Percentiles rank a stretch among this genome's conserved stretches.
These are phyloP conservation scores for Halteria grandinella DNA, from an alignment of 73 alveolate genomes.

Conservation along the genomic window DNA sequence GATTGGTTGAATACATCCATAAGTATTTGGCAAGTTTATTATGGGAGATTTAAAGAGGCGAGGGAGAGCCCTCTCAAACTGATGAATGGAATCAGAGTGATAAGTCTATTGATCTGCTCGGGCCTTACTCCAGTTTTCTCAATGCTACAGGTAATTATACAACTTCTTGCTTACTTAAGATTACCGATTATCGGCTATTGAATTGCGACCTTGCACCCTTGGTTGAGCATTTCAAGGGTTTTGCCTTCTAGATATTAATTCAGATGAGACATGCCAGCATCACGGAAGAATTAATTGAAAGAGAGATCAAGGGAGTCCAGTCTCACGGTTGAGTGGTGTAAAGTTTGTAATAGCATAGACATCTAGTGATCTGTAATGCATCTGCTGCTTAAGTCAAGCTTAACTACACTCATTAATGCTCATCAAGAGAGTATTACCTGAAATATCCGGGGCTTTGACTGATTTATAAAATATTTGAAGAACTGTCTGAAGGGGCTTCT, in stretches of 20 bases:
- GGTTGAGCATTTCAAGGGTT: neutral
- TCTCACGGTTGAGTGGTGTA: neutral
- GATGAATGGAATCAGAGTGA: neutral
- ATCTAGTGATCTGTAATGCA: conserved; percentile 23
- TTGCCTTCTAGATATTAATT: conserved; percentile 10
- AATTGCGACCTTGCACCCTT: neutral
- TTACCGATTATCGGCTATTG: neutral
- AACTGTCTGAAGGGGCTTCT: conserved; percentile 28
- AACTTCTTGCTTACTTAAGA: conserved; percentile 1
- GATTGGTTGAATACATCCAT: neutral
- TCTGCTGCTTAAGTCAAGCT: conserved; percentile 12
- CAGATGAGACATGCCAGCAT: neutral
- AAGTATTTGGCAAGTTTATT: neutral
- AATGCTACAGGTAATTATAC: neutral
- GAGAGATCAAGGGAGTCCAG: neutral
- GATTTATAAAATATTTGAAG: neutral
- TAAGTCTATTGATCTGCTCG: neutral
- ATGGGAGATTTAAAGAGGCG: neutral
- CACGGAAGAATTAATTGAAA: conserved; percentile 19
- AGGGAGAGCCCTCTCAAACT: neutral
- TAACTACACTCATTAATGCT: neutral
- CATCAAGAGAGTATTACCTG: neutral
- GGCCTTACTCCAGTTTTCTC: conserved; percentile 31
- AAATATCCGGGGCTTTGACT: neutral
- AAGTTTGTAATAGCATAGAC: conserved; percentile 14